A percentile compares a stretch with the other conserved stretches of the same genome.
Conservation (phyloP, 306 rosid genomes). For the Argentina anserina region DNA sequence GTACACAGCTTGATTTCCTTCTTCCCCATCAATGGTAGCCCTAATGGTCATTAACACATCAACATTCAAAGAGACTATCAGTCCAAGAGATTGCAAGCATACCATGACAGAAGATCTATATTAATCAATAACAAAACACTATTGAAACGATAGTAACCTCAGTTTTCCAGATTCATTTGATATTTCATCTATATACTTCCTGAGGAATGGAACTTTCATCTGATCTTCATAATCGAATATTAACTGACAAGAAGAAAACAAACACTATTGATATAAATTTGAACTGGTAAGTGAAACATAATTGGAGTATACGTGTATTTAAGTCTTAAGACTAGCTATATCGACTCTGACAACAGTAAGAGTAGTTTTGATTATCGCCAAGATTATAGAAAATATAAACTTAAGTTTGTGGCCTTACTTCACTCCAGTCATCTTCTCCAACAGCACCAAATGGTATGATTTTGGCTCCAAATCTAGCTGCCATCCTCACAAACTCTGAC, state of each 20-base stretch:
- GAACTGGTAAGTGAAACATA: neutral
- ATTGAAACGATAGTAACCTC: conserved; percentile 43
- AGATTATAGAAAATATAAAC: neutral
- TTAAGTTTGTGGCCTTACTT: conserved; percentile 42
- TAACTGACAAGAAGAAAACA: conserved; percentile 46
- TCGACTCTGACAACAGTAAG: neutral
- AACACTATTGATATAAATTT: neutral
- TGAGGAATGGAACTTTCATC: conserved; percentile 63
- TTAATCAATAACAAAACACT: neutral
- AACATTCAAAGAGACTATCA: neutral
- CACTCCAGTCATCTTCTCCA: conserved; percentile 83
- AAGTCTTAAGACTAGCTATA: neutral
- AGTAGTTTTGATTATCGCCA: neutral
- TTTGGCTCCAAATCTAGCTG: conserved; percentile 90
- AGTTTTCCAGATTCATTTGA: conserved; percentile 40
- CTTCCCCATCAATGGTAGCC: conserved; percentile 47
- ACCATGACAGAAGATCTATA: neutral
- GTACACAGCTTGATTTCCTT: conserved; percentile 68
- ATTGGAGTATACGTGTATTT: neutral
- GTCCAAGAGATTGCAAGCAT: neutral
- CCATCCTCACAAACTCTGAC: conserved; percentile 92
- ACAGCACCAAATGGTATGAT: conserved; percentile 82
- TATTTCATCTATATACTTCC: conserved; percentile 40
- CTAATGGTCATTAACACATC: conserved; percentile 29
- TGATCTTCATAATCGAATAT: conserved; percentile 76